phyloP scores from a whole-genome alignment of 345 rosid species.

The Draba incana region DNA sequence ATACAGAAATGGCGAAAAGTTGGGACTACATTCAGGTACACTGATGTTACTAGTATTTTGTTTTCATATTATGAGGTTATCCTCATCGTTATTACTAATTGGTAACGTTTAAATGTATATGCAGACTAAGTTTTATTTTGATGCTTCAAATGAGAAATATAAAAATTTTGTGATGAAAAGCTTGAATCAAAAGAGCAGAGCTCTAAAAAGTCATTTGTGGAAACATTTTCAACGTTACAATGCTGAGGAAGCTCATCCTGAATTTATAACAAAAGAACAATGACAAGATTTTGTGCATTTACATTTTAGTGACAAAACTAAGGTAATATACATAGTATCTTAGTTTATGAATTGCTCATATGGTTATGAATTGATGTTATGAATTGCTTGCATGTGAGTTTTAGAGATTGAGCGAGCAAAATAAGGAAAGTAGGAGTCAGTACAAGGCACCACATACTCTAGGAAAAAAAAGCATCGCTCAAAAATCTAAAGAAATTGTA shows the following conservation, averaged over 20 bases:
- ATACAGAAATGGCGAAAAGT: too few relatives aligned
- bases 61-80: too few relatives aligned
- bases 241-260: not conserved
- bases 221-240: not conserved
- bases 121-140: too few relatives aligned
- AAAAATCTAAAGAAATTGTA: slow-evolving; percentile 10
- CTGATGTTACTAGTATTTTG: too few relatives aligned
- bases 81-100: too few relatives aligned
- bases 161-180: too few relatives aligned
- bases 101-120: too few relatives aligned
- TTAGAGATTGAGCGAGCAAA: slow-evolving; percentile 7
- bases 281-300: slow-evolving; percentile 1
- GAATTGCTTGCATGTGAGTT: not conserved
- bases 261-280: slow-evolving; percentile 1
- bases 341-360: not conserved
- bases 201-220: not conserved
- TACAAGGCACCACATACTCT: slow-evolving; percentile 21
- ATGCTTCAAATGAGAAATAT: too few relatives aligned
- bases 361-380: not conserved
- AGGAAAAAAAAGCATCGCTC: not conserved
- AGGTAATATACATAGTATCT: too few relatives aligned
- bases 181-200: too few relatives aligned
- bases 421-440: not conserved
- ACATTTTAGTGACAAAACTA: too few relatives aligned
- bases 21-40: too few relatives aligned